Percentiles rank a stretch among this genome's conserved stretches.
Conservation (phyloP, 208 protist species). For the Perkinsela sp. region DNA sequence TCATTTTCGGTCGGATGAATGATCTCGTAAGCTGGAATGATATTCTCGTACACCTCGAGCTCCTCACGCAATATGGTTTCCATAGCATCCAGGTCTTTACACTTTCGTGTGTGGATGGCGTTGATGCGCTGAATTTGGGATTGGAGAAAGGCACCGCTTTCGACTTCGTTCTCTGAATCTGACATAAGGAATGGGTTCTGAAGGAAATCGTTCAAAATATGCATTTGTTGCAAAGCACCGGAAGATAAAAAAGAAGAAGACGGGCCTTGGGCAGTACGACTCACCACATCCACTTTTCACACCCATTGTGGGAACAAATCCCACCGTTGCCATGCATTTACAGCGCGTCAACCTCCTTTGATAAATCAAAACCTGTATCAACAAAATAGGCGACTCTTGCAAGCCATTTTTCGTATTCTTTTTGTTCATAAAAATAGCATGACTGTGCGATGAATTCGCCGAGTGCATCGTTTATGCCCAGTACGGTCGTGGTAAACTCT, state of each 20-base stretch:
- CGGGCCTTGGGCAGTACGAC: too few species aligned
- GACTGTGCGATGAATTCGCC: background rate
- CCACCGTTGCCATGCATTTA: background rate
- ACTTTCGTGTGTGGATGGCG: background rate
- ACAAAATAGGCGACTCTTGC: background rate
- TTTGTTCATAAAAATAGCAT: background rate
- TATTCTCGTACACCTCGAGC: background rate
- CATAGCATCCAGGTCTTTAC: background rate
- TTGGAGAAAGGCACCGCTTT: too few species aligned
- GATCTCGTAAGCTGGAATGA: background rate
- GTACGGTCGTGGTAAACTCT: background rate
- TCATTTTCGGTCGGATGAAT: background rate
- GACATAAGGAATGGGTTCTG: too few species aligned
- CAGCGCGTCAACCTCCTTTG: background rate
- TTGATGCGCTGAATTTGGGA: too few species aligned
- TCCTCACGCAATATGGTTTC: background rate
- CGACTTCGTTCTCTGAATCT: too few species aligned
- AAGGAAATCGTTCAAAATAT: too few species aligned
- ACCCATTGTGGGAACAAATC: too few species aligned
- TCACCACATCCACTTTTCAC: too few species aligned
- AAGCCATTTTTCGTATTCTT: background rate
- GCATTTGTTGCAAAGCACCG: too few species aligned
- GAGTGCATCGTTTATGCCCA: background rate
- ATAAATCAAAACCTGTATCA: background rate
- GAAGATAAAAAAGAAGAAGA: too few species aligned